phyloP scores from a whole-genome alignment of 495 filamentous ascomycete species.

The Talaromyces liani region DNA sequence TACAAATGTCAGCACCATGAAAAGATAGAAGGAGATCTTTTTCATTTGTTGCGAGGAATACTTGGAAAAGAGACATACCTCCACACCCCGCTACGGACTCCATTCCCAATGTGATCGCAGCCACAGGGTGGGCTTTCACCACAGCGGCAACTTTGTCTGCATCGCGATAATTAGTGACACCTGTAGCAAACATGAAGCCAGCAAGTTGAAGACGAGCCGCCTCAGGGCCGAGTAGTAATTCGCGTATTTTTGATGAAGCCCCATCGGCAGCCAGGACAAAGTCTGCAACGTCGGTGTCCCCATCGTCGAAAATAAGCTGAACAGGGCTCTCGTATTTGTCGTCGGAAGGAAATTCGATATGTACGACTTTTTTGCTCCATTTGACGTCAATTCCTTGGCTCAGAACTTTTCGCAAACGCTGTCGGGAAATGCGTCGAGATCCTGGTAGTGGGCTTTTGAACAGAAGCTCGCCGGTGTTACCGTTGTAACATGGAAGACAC shows the following conservation, averaged over 20 bases:
- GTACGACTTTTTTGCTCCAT: background rate
- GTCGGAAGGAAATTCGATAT: background rate
- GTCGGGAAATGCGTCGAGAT: constrained; percentile 39
- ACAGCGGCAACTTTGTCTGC: background rate
- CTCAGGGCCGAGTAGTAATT: constrained; percentile 30
- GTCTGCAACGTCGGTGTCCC: constrained; percentile 9
- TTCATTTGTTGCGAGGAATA: background rate
- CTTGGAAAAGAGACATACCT: constrained; percentile 1
- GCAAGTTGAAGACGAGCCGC: constrained; percentile 3
- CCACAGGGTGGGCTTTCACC: constrained; percentile 1
- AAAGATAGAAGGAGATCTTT: background rate
- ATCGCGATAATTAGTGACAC: background rate
- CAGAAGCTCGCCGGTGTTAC: constrained; percentile 38
- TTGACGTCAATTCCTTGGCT: constrained; percentile 31
- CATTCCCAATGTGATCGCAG: constrained; percentile 3
- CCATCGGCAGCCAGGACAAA: constrained; percentile 43
- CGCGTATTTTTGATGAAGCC: constrained; percentile 30
- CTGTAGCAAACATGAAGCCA: constrained; percentile 7
- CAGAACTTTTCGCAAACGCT: constrained; percentile 31
- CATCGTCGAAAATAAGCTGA: constrained; percentile 16
- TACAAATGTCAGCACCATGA: constrained; percentile 1
- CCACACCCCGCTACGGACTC: constrained; percentile 1
- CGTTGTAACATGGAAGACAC: constrained; percentile 35
- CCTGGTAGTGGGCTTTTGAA: constrained; percentile 24
- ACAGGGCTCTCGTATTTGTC: background rate